These are phyloP conservation scores for Phytophthora cryptogea DNA, from an alignment of 352 stramenopile species.

Conservation along the genomic window DNA sequence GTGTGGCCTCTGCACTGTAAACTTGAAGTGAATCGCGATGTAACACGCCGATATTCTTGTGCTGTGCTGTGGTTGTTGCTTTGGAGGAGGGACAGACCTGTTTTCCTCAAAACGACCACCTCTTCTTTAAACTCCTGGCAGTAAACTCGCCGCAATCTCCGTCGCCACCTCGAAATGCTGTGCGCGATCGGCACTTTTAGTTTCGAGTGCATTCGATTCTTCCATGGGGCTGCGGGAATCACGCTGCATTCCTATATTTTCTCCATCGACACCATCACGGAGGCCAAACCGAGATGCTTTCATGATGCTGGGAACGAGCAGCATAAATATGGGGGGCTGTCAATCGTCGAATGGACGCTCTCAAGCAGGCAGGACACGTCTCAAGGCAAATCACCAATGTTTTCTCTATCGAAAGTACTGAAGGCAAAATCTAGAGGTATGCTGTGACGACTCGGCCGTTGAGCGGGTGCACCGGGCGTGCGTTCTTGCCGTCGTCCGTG, in stretches of 20 bases:
- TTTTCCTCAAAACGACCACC: background rate
- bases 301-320: background rate
- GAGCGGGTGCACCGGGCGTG: slow-evolving; percentile 30
- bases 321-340: slow-evolving; percentile 4
- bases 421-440: slow-evolving; percentile 21
- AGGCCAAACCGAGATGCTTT: background rate
- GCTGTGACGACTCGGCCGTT: slow-evolving; percentile 31
- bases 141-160: slow-evolving; percentile 10
- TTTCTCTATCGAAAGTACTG: slow-evolving; percentile 3
- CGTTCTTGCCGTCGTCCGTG: slow-evolving; percentile 36
- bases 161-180: slow-evolving; percentile 3
- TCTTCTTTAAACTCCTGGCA: background rate
- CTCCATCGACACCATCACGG: background rate
- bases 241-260: background rate
- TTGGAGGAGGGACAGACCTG: no score
- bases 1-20: slow-evolving; percentile 2
- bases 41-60: no score
- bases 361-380: slow-evolving; percentile 13
- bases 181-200: background rate
- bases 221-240: background rate
- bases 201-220: background rate
- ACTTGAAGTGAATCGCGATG: slow-evolving; percentile 1
- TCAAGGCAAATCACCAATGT: slow-evolving; percentile 18
- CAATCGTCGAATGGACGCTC: slow-evolving; percentile 9
- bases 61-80: no score